Evolutionary conservation across 73 alveolate genomes (phyloP).

Genomic region (Tetrahymena thermophila): DNA sequence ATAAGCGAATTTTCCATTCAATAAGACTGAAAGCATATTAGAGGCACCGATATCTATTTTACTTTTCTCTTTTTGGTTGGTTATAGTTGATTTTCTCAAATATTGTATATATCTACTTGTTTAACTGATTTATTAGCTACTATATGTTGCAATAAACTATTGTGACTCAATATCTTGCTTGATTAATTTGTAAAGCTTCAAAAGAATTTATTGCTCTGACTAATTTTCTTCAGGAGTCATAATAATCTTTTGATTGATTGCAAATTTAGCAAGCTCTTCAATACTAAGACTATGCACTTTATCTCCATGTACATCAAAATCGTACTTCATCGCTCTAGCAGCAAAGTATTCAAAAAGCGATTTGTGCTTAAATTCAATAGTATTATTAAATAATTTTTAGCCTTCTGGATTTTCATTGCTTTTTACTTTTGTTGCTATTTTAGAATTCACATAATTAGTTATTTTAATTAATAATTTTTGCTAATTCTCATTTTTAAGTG

Average conservation of each 20-base stretch:
- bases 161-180: not conserved
- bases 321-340: not conserved
- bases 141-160: not conserved
- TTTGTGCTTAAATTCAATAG: not conserved
- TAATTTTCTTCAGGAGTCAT: not conserved
- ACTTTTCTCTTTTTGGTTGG: not conserved
- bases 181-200: not conserved
- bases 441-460: not conserved
- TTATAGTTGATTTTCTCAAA: not conserved
- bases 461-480: not conserved
- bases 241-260: not conserved
- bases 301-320: not conserved
- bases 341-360: not conserved
- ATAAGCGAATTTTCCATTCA: not conserved
- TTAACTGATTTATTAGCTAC: not conserved
- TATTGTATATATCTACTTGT: not conserved
- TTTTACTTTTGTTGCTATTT: not conserved
- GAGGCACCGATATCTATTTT: not conserved
- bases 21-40: not conserved
- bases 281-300: not conserved
- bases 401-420: not conserved
- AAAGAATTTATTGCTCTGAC: not conserved
- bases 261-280: not conserved
- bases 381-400: not conserved
- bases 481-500: not conserved